A percentile compares a stretch with the other conserved stretches of the same genome.
These are phyloP conservation scores for Arthonia radiata DNA, from an alignment of 495 filamentous ascomycete species.

Conservation along the genomic window DNA sequence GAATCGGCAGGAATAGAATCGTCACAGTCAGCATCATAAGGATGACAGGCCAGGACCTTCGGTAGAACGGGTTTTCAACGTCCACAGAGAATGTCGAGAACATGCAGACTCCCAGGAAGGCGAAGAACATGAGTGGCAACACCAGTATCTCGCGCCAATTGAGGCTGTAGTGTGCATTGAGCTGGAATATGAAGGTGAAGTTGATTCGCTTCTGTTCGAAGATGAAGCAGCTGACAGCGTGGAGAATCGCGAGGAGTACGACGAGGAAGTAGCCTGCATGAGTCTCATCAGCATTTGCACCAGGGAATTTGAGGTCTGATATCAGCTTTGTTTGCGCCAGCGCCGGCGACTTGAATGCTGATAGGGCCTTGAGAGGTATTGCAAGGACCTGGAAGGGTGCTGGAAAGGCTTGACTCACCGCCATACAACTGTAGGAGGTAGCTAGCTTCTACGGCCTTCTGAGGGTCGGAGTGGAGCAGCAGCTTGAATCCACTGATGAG, in stretches of 20 bases:
- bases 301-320: constrained; percentile 1
- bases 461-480: constrained; percentile 21
- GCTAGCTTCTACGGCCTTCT: constrained; percentile 27
- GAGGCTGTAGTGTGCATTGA: constrained; percentile 58
- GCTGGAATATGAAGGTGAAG: constrained; percentile 90
- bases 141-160: constrained; percentile 40
- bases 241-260: constrained; percentile 46
- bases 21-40: constrained; percentile 38
- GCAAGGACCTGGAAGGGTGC: constrained; percentile 15
- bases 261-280: constrained; percentile 70
- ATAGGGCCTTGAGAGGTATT: constrained; percentile 37
- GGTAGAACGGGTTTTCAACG: constrained; percentile 40
- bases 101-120: constrained; percentile 54
- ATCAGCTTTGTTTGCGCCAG: constrained; percentile 9
- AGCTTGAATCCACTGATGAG: constrained; percentile 38
- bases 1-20: constrained; percentile 51
- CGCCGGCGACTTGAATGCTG: constrained; percentile 52
- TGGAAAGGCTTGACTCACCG: constrained; percentile 10
- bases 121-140: constrained; percentile 53
- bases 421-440: constrained; percentile 66
- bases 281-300: constrained; percentile 22
- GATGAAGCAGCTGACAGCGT: constrained; percentile 53
- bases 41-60: constrained; percentile 75
- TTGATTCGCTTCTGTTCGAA: constrained; percentile 76
- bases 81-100: constrained; percentile 65